Evolutionary conservation across 805 yeast species (phyloP), one percentile per base, ranked within the genome.

Genomic region (Metschnikowia kofuensis): DNA sequence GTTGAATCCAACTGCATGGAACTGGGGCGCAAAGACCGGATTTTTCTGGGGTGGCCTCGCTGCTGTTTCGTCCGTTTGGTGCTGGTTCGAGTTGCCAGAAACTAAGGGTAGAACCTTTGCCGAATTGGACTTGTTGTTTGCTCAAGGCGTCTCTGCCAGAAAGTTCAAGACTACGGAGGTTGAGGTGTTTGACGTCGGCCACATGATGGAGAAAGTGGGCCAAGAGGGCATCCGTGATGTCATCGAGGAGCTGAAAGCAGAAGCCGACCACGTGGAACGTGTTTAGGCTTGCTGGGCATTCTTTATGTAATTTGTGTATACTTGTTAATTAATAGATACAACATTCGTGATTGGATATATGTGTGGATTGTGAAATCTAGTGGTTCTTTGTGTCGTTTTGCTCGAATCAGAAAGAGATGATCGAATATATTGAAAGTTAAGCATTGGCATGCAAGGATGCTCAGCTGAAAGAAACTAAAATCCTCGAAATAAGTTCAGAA

Each of bases 61-160:
- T 76, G 16, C 65, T n/a, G 34, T 58, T 36, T 58, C 63, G 32
- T 48, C 67, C 15, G 15, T 72, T 35, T 79, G 81, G 80, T 64
- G 70, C 35, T 74, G 65, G 62, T 75, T 78, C 62, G 74, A 77
- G 44, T 67, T 82, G 45, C 87, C 88, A 8, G 88, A 83, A 62
- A 78, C 85, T 31, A 70, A 70, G 54, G 76, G 74, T 43, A 72
- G 83, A 61, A 79, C 86, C 0, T 80, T 69, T 59, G 83, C 80
- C 44, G 87, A 83, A 58, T 67, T 83, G 58, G 86, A 82, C 63
- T 66, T 68, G 44, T 65, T 83, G 67, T 83, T 82, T 64, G 68
- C 52, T 14, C 47, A 61, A 15, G 50, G 56, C 3, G 62, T 70
- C 35, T 53, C 62, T 10, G 79, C 82, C 7, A 74, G 82, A 64